These are phyloP conservation scores for Fonsecaea erecta DNA, from an alignment of 2,329 filamentous ascomycete species.

Conservation along the genomic window DNA sequence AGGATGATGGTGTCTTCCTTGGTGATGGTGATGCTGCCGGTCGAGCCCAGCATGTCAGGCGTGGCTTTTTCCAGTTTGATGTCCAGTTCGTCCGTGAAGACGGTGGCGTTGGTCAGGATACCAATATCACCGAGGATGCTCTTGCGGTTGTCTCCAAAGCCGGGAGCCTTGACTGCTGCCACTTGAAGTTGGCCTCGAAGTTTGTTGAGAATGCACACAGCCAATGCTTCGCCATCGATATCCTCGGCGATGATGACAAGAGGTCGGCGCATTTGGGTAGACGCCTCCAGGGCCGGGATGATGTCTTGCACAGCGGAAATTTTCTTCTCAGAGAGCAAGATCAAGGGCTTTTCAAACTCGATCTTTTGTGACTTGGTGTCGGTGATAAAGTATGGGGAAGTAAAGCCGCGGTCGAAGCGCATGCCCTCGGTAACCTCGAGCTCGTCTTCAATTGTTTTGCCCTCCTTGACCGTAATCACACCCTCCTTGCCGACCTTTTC, in stretches of 20 bases:
- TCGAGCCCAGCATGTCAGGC: constrained; percentile 92
- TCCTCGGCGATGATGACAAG: constrained; percentile 99
- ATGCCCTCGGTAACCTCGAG: constrained; percentile 99
- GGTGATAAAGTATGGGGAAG: constrained; percentile 99
- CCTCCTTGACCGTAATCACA: constrained; percentile 99
- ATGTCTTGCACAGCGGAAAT: constrained; percentile 99
- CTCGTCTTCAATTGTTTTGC: constrained; percentile 97
- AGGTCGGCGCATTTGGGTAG: constrained; percentile 90
- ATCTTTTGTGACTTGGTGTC: constrained; percentile 98
- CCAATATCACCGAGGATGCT: constrained; percentile 96
- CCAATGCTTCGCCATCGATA: constrained; percentile 96
- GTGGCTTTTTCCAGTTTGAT: constrained; percentile 99
- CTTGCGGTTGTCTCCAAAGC: constrained; percentile 99
- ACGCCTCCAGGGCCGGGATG: constrained; percentile 95
- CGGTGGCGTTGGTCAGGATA: constrained; percentile 92
- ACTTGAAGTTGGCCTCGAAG: constrained; percentile 99
- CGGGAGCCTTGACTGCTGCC: constrained; percentile 96
- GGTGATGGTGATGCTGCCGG: constrained; percentile 98
- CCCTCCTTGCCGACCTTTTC: constrained; percentile 99
- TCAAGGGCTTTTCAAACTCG: constrained; percentile 98
- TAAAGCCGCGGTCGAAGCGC: constrained; percentile 98
- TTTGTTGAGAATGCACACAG: constrained; percentile 99
- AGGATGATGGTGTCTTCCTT: constrained; percentile 99
- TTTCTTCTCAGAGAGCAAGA: constrained; percentile 99
- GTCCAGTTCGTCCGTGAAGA: constrained; percentile 98